Conservation (phyloP, 176 grass and related monocot species). For the Aegilops speltoides region DNA sequence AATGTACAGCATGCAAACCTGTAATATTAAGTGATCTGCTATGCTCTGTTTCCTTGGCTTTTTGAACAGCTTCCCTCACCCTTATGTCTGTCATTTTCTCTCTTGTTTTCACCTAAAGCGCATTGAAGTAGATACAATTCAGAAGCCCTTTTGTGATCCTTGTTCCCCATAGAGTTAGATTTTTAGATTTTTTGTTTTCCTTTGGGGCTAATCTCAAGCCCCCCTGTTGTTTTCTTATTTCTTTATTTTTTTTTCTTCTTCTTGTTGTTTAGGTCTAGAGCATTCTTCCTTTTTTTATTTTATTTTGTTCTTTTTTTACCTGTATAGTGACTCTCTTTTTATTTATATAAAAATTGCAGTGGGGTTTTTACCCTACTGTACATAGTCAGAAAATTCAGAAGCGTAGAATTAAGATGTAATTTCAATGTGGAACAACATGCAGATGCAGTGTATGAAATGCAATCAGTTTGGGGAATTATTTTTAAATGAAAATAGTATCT, state of each 20-base stretch:
- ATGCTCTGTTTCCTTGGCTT: constrained; percentile 89
- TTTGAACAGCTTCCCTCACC: constrained; percentile 76
- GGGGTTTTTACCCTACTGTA: no score
- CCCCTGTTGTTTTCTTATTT: no score
- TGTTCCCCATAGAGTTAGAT: no score
- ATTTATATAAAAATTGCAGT: no score
- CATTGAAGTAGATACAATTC: constrained; percentile 20
- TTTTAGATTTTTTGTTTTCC: no score
- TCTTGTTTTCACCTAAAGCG: constrained; percentile 60
- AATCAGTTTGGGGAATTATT: background rate
- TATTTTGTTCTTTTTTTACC: no score
- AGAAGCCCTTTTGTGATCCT: background rate
- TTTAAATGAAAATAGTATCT: background rate
- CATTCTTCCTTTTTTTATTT: no score
- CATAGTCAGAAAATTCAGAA: background rate
- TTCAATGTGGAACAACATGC: background rate
- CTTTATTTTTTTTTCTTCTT: no score
- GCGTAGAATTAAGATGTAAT: background rate
- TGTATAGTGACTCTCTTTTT: no score
- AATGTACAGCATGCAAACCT: constrained; percentile 47
- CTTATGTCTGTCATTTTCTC: constrained; percentile 73
- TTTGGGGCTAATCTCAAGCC: no score
- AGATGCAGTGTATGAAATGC: background rate
- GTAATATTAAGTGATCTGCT: constrained; percentile 71
- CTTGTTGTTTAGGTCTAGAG: no score